A percentile compares a stretch with the other conserved stretches of the same genome.
Evolutionary conservation across 2,329 filamentous ascomycete species (phyloP).

Genomic region (Colletotrichum graminicola): DNA sequence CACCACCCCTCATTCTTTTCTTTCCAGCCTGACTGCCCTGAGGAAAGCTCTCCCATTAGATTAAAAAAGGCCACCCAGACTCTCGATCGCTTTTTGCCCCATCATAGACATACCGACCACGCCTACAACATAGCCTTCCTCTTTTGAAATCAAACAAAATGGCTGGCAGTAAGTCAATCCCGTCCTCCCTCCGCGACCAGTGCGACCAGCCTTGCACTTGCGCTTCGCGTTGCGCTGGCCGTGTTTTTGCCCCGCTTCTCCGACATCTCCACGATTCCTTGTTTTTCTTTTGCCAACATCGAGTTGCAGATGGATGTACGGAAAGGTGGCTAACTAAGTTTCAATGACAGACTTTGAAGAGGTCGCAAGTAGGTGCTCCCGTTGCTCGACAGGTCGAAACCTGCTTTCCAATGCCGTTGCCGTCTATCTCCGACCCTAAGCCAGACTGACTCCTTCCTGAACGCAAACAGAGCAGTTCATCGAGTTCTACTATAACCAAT

Average conservation of each 20-base stretch:
- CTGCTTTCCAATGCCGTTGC: neutral
- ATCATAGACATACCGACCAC: constrained; percentile 17
- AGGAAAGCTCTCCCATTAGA: constrained; percentile 32
- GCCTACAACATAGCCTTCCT: neutral
- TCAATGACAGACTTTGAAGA: constrained; percentile 56
- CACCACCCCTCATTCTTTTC: constrained; percentile 30
- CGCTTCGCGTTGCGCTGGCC: neutral
- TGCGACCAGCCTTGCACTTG: constrained; percentile 5
- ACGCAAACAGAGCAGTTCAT: constrained; percentile 81
- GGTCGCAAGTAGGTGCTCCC: constrained; percentile 59
- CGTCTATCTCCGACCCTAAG: constrained; percentile 1
- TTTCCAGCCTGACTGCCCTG: constrained; percentile 28
- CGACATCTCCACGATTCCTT: neutral
- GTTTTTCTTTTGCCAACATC: neutral
- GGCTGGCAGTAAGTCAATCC: constrained; percentile 32
- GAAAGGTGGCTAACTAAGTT: constrained; percentile 28
- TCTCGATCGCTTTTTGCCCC: constrained; percentile 5
- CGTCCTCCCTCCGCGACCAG: neutral
- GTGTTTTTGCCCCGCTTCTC: constrained; percentile 4
- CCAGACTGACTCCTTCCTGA: constrained; percentile 3
- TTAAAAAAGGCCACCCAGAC: constrained; percentile 22
- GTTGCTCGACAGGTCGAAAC: neutral
- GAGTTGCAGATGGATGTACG: neutral
- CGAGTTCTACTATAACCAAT: constrained; percentile 89
- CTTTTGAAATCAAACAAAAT: constrained; percentile 36